phyloP scores from a whole-genome alignment of 352 stramenopile genomes.

The Globisporangium lucens region DNA sequence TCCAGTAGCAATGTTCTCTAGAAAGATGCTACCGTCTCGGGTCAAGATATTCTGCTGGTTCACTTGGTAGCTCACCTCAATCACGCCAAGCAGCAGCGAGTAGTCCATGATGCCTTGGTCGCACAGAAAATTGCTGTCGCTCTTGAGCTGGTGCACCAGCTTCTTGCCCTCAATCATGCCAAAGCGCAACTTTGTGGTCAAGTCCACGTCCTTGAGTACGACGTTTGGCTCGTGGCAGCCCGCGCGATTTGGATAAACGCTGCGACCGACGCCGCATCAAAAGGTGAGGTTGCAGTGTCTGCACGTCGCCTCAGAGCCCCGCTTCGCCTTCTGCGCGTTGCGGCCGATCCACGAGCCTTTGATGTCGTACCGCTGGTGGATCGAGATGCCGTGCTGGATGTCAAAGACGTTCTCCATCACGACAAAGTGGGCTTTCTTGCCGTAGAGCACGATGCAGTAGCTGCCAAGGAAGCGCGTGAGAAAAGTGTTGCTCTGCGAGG shows the following conservation, averaged over 20 bases:
- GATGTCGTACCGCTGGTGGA: constrained; percentile 87
- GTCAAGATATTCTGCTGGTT: constrained; percentile 66
- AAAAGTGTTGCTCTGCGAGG: constrained; percentile 51
- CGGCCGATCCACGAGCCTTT: constrained; percentile 86
- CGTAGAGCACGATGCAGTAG: constrained; percentile 81
- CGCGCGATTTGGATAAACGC: constrained; percentile 58
- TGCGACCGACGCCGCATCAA: constrained; percentile 42
- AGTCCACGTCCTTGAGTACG: constrained; percentile 79
- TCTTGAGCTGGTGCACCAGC: constrained; percentile 62
- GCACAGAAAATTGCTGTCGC: constrained; percentile 69
- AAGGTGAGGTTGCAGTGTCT: constrained; percentile 73
- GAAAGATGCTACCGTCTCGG: constrained; percentile 53
- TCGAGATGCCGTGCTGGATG: constrained; percentile 63
- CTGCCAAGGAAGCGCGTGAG: constrained; percentile 81
- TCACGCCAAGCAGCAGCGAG: constrained; percentile 73
- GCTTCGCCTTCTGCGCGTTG: constrained; percentile 57
- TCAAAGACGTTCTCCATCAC: constrained; percentile 91
- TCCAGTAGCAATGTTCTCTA: constrained; percentile 26
- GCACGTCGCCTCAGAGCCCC: constrained; percentile 60
- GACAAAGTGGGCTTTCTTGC: constrained; percentile 69
- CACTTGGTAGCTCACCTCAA: constrained; percentile 75
- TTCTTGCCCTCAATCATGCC: constrained; percentile 35
- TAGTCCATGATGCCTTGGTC: constrained; percentile 84
- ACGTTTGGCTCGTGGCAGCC: constrained; percentile 67
- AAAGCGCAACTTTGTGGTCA: constrained; percentile 73